Conservation (phyloP, 2,329 filamentous ascomycete species). For the Penicillium aurantiogriseum region DNA sequence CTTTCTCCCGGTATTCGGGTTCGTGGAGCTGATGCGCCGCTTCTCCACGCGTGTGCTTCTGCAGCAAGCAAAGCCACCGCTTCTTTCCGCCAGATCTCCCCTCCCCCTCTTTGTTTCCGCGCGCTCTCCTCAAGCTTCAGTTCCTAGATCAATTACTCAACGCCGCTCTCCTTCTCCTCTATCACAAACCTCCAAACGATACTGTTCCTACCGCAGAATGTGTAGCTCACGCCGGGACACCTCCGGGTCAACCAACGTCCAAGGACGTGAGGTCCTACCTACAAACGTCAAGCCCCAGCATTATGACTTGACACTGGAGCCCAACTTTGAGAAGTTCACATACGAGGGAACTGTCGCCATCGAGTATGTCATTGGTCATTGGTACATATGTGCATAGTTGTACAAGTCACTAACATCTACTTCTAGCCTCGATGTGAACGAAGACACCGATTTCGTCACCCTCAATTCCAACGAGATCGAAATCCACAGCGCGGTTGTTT, state of each 20-base stretch:
- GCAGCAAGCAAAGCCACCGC: slow-evolving; percentile 38
- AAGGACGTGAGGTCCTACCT: slow-evolving; percentile 79
- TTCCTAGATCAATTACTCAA: slow-evolving; percentile 17
- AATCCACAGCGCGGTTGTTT: slow-evolving; percentile 71
- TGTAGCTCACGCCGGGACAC: slow-evolving; percentile 67
- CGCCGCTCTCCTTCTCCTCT: slow-evolving; percentile 28
- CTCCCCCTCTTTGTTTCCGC: slow-evolving; percentile 28
- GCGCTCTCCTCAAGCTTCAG: slow-evolving; percentile 23
- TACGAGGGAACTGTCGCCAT: slow-evolving; percentile 83
- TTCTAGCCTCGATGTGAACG: slow-evolving; percentile 69
- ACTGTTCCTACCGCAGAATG: slow-evolving; percentile 73
- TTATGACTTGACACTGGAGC: slow-evolving; percentile 89
- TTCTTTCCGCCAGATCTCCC: slow-evolving; percentile 30
- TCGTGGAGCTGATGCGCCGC: slow-evolving; percentile 31
- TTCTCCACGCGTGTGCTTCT: slow-evolving; percentile 38
- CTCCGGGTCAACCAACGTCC: slow-evolving; percentile 58
- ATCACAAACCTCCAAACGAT: slow-evolving; percentile 45
- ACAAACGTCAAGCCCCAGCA: slow-evolving; percentile 88
- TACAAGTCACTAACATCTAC: slow-evolving; percentile 11
- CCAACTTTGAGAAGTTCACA: slow-evolving; percentile 81
- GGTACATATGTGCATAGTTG: background rate
- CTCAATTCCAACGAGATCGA: slow-evolving; percentile 86
- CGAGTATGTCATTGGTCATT: slow-evolving; percentile 56
- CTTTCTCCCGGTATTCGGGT: slow-evolving; percentile 13
- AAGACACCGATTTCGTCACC: slow-evolving; percentile 81